Conservation (phyloP, 306 rosid species). For the Abrus pulchellus region DNA sequence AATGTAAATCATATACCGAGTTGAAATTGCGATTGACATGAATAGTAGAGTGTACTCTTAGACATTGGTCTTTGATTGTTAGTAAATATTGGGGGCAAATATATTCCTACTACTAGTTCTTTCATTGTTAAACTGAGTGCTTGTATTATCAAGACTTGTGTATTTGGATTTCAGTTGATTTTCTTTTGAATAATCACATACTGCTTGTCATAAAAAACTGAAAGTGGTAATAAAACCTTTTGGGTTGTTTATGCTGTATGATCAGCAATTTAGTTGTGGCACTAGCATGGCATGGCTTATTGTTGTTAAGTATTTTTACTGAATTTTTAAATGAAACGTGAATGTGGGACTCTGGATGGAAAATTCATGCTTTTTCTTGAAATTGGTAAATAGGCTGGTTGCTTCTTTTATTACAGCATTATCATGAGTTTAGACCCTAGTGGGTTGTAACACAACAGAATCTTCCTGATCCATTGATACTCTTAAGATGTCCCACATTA, state of each 20-base stretch:
- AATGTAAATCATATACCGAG: background rate
- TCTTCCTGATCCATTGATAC: background rate
- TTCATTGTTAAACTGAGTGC: background rate
- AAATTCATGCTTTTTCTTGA: constrained; percentile 21
- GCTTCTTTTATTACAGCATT: constrained; percentile 13
- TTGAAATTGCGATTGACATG: constrained; percentile 26
- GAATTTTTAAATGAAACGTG: background rate
- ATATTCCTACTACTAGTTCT: constrained; percentile 10
- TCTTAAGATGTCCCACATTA: too few species aligned
- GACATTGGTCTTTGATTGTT: background rate
- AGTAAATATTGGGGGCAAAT: constrained; percentile 23
- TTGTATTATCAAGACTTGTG: background rate
- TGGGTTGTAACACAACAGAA: background rate
- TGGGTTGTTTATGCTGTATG: background rate
- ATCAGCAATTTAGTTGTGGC: background rate
- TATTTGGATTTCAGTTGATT: constrained; percentile 17
- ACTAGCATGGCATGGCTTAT: background rate
- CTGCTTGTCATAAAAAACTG: background rate
- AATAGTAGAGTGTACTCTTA: background rate
- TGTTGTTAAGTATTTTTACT: background rate
- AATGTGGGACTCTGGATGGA: constrained; percentile 4
- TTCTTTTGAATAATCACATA: constrained; percentile 25
- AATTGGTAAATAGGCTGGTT: constrained; percentile 7
- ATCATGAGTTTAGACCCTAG: background rate
- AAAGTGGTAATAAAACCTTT: background rate